phyloP scores from a whole-genome alignment of 2,329 filamentous ascomycete genomes.

The Verticillium nonalfalfae region DNA sequence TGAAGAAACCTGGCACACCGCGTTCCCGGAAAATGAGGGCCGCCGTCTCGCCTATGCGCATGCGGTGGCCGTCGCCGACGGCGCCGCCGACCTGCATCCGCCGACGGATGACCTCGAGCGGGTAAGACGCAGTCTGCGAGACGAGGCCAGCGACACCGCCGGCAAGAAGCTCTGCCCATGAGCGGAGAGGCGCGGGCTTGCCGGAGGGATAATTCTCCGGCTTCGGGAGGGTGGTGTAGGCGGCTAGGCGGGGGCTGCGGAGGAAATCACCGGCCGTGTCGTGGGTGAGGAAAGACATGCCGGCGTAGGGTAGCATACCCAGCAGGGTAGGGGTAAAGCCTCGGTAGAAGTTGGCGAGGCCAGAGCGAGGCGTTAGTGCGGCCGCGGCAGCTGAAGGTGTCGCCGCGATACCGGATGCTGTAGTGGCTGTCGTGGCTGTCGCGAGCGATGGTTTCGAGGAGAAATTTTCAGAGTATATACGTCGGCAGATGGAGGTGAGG shows the following conservation, averaged over 20 bases:
- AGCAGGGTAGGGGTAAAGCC: slow-evolving; percentile 86
- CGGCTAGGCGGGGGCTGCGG: slow-evolving; percentile 58
- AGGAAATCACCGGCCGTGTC: slow-evolving; percentile 84
- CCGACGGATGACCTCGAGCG: slow-evolving; percentile 83
- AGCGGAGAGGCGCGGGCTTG: slow-evolving; percentile 68
- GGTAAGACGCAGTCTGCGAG: slow-evolving; percentile 88
- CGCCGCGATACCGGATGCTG: slow-evolving; percentile 28
- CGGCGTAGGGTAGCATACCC: slow-evolving; percentile 95
- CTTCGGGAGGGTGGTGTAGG: slow-evolving; percentile 68
- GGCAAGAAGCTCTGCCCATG: slow-evolving; percentile 79
- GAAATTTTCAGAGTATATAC: slow-evolving; percentile 77
- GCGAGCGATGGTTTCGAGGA: slow-evolving; percentile 26
- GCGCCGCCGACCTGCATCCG: slow-evolving; percentile 96
- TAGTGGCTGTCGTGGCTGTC: slow-evolving; percentile 33
- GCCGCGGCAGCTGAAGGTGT: slow-evolving; percentile 33
- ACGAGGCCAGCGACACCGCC: slow-evolving; percentile 84
- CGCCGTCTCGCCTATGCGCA: slow-evolving; percentile 75
- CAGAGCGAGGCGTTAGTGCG: slow-evolving; percentile 45
- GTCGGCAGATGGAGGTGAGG: slow-evolving; percentile 68
- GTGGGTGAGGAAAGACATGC: slow-evolving; percentile 91
- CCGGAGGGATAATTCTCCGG: slow-evolving; percentile 45
- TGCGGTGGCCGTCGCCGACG: slow-evolving; percentile 78
- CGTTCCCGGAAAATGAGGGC: slow-evolving; percentile 67
- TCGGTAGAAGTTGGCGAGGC: slow-evolving; percentile 87
- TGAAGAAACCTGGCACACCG: slow-evolving; percentile 79